Conservation (phyloP, 2,329 filamentous ascomycete species). For the Hymenoscyphus fraxineus region DNA sequence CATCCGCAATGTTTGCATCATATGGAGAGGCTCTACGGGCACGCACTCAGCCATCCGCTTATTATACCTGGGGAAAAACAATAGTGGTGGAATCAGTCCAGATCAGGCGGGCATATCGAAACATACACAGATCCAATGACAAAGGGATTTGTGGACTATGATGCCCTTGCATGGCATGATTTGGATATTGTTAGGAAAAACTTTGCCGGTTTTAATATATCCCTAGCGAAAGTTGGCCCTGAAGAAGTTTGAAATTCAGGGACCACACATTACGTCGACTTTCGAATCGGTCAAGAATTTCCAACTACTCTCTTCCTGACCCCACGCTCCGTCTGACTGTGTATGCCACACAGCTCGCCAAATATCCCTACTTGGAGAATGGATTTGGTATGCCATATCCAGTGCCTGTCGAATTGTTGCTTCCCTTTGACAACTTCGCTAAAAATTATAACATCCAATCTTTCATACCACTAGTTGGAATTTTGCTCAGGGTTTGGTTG, state of each 20-base stretch:
- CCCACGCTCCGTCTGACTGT: slow-evolving; percentile 9
- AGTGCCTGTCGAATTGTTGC: slow-evolving; percentile 23
- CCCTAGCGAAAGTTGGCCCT: slow-evolving; percentile 27
- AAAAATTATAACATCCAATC: slow-evolving; percentile 37
- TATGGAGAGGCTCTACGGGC: slow-evolving; percentile 42
- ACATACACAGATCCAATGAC: slow-evolving; percentile 42
- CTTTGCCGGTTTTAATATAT: slow-evolving; percentile 43
- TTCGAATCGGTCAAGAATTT: slow-evolving; percentile 23
- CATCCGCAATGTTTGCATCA: slow-evolving; percentile 28
- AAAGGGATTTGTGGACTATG: slow-evolving; percentile 36
- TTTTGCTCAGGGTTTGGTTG: slow-evolving; percentile 43
- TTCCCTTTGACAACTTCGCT: slow-evolving; percentile 26
- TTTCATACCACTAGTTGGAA: slow-evolving; percentile 39
- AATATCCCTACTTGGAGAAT: slow-evolving; percentile 34
- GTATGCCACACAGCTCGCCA: slow-evolving; percentile 27
- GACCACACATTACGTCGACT: slow-evolving; percentile 35
- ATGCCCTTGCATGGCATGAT: slow-evolving; percentile 39
- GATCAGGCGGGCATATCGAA: slow-evolving; percentile 46
- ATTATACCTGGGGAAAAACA: slow-evolving; percentile 35
- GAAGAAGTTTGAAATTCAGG: slow-evolving; percentile 2
- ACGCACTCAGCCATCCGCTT: slow-evolving; percentile 41
- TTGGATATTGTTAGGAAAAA: slow-evolving; percentile 40
- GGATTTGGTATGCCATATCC: slow-evolving; percentile 41
- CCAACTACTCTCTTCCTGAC: slow-evolving; percentile 8
- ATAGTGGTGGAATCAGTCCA: slow-evolving; percentile 38